Evolutionary conservation across 495 filamentous ascomycete species (phyloP), one percentile per base, ranked within the genome.

Genomic region (Daldinia vernicosa): DNA sequence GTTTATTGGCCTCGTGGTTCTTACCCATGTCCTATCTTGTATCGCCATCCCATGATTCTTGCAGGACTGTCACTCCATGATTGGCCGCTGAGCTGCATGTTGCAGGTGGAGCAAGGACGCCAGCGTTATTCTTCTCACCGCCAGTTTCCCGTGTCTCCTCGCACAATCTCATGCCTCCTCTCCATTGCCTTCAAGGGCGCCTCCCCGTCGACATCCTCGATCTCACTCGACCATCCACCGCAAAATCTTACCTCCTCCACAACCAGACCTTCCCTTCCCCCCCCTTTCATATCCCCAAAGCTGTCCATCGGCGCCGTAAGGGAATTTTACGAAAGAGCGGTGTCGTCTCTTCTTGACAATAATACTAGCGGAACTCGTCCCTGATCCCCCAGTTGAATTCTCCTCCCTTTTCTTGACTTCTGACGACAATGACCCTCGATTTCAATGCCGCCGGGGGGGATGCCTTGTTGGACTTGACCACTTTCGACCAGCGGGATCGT

Each of bases 381-480:
- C 71, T 64, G 71, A 75, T 75, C 74, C 71, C 74, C 71, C 76
- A 71, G 71, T 71, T 73, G 69, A 71, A 52, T 74, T 69, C 68
- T 74, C 55, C 66, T 78, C 71, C 69, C 71, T 75, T 76, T 78
- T 75, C 66, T 64, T 73, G 72, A 69, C 60, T 76, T 76, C 73
- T 76, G 72, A 76, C 76, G 74, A 85, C 64, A 74, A 88, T 88
- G 86, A 83, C 82, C 79, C 84, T 82, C 80, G 83, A 87, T 76
- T 87, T 84, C 83, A 81, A 82, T 79, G 74, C 81, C 74, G 77
- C 79, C 70, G 83, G 79, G 76, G 82, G 82, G 78, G 83, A 82
- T 68, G 84, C 80, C 67, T 78, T 87, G 74, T 72, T 88, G 74
- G 85, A 87, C 75, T 82, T 86, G 68, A 78, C 80, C 69, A 78